Evolutionary conservation across 768 basidiomycete genomes (phyloP).

Genomic region (Mycena chlorophos): DNA sequence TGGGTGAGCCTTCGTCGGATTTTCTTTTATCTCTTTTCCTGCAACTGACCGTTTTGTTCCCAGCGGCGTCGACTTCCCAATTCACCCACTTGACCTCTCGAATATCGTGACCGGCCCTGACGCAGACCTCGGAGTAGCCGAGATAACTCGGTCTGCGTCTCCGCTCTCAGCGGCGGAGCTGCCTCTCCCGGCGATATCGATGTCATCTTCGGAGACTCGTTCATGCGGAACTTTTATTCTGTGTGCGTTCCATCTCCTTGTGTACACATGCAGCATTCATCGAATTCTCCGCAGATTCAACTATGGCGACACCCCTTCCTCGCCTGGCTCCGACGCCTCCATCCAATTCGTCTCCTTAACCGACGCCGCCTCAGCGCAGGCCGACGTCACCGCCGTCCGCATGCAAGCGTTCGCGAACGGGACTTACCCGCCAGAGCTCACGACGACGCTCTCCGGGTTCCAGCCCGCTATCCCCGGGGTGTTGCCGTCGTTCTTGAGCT

Average conservation of each 20-base stretch:
- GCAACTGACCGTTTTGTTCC: too few species aligned
- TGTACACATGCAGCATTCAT: neutral
- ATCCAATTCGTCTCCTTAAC: slow-evolving; percentile 1
- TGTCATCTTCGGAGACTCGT: neutral
- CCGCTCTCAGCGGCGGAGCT: neutral
- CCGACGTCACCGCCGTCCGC: slow-evolving; percentile 3
- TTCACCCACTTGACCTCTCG: slow-evolving; percentile 6
- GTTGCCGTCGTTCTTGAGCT: too few species aligned
- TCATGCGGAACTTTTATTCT: slow-evolving; percentile 7
- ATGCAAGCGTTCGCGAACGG: neutral
- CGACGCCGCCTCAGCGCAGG: neutral
- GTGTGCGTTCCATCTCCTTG: neutral
- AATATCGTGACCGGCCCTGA: neutral
- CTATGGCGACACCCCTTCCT: neutral
- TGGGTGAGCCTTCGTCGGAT: neutral
- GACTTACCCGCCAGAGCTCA: neutral
- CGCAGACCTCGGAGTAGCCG: too few species aligned
- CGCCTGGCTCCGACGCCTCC: neutral
- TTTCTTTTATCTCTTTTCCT: neutral
- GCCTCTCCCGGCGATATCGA: neutral
- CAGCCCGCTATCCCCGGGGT: neutral
- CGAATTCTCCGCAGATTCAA: neutral
- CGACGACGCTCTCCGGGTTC: neutral
- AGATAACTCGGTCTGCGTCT: neutral
- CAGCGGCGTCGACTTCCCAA: neutral